A percentile compares a stretch with the other conserved stretches of the same genome.
These are phyloP conservation scores for Rosa rugosa DNA, from an alignment of 306 rosid species.

Conservation along the genomic window DNA sequence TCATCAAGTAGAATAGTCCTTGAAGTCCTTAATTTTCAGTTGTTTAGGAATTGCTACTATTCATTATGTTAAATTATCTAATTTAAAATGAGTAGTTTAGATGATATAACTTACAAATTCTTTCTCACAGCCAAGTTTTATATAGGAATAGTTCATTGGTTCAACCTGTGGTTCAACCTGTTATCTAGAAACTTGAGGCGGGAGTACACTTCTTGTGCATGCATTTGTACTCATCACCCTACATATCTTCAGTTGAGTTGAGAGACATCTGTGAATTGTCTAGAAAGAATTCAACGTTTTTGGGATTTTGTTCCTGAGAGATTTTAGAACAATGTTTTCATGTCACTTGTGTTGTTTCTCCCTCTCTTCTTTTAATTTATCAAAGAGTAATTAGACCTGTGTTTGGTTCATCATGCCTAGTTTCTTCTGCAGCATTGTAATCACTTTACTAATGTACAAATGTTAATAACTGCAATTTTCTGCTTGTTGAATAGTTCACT, in stretches of 20 bases:
- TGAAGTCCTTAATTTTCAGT: not conserved
- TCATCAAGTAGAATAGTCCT: not conserved
- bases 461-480: not conserved
- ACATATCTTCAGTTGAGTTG: not conserved
- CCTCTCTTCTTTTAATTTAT: not conserved
- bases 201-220: not conserved
- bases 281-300: not conserved
- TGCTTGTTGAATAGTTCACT: slow-evolving; percentile 61
- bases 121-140: not conserved
- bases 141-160: not conserved
- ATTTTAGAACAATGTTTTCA: not conserved
- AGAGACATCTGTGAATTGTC: not conserved
- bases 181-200: not conserved
- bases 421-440: not conserved
- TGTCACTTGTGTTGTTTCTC: not conserved
- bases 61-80: not conserved
- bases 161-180: slow-evolving; percentile 1
- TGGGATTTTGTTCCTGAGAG: not conserved
- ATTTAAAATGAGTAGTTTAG: not conserved
- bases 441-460: not conserved
- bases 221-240: not conserved
- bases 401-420: not conserved
- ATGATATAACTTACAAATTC: not conserved
- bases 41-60: not conserved
- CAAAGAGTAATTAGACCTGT: not conserved